Percentiles rank a stretch among this genome's conserved stretches.
These are phyloP conservation scores for Cynanchum wilfordii DNA, from an alignment of 257 asterid genomes.

Conservation along the genomic window DNA sequence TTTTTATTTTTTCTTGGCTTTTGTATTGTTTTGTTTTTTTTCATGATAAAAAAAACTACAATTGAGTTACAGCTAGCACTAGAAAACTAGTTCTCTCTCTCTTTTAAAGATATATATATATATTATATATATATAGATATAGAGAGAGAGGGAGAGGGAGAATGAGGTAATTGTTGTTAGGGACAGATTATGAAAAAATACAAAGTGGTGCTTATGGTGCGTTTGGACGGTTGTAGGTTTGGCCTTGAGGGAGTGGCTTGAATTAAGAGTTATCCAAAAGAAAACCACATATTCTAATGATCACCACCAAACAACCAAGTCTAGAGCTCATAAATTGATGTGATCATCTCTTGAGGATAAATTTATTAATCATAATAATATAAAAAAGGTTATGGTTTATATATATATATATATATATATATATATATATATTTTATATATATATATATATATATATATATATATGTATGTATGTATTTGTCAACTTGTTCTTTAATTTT, in stretches of 20 bases:
- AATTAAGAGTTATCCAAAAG: neutral
- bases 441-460: no score
- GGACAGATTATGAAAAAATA: neutral
- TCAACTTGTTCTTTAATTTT: neutral
- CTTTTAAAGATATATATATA: no score
- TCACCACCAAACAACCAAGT: neutral
- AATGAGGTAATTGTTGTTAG: neutral
- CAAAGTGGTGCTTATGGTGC: neutral
- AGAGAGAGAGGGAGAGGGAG: no score
- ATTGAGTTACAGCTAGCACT: neutral
- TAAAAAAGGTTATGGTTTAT: neutral
- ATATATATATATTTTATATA: no score
- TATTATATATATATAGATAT: no score
- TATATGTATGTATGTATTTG: no score
- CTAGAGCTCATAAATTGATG: neutral
- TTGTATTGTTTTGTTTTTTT: neutral
- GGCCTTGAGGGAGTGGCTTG: neutral
- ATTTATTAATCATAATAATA: no score
- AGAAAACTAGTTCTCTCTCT: neutral
- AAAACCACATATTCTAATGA: neutral
- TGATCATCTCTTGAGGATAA: constrained; percentile 3
- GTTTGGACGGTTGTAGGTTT: neutral
- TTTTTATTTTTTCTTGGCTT: neutral
- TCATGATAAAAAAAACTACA: no score
- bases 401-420: no score